Evolutionary conservation across 352 stramenopile genomes (phyloP).

Genomic region (Phytopythium cucurbitacearum): DNA sequence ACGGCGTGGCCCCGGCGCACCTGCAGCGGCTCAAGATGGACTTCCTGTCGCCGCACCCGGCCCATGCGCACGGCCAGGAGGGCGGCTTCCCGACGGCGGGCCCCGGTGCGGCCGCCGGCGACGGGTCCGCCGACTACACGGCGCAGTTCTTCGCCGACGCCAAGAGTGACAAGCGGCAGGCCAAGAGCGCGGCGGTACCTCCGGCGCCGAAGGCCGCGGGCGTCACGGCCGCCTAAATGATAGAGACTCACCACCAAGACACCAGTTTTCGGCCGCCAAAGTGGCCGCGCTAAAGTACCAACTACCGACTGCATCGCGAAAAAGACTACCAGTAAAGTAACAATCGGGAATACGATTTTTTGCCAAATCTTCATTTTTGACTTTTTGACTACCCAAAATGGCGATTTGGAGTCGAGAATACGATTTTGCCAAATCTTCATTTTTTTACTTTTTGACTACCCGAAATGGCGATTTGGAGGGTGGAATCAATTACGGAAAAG

Average conservation of each 20-base stretch:
- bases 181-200: slow-evolving; percentile 28
- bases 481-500: no score
- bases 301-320: slow-evolving; percentile 1
- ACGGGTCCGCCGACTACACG: slow-evolving; percentile 45
- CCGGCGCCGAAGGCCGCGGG: slow-evolving; percentile 36
- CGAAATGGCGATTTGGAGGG: no score
- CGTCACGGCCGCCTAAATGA: slow-evolving; percentile 35
- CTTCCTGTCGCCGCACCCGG: slow-evolving; percentile 26
- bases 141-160: slow-evolving; percentile 65
- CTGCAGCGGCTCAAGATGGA: slow-evolving; percentile 60
- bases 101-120: slow-evolving; percentile 13
- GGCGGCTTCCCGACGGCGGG: slow-evolving; percentile 24
- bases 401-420: no score
- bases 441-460: no score
- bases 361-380: no score
- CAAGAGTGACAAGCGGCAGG: slow-evolving; percentile 41
- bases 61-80: slow-evolving; percentile 29
- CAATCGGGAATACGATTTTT: neutral
- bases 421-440: no score
- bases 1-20: slow-evolving; percentile 17
- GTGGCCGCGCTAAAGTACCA: neutral
- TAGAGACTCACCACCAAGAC: neutral
- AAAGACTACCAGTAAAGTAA: neutral
- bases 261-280: slow-evolving; percentile 3
- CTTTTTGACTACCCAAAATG: no score